These are phyloP conservation scores for Andalucia godoyi DNA, from an alignment of 78 protist genomes.

Conservation along the genomic window DNA sequence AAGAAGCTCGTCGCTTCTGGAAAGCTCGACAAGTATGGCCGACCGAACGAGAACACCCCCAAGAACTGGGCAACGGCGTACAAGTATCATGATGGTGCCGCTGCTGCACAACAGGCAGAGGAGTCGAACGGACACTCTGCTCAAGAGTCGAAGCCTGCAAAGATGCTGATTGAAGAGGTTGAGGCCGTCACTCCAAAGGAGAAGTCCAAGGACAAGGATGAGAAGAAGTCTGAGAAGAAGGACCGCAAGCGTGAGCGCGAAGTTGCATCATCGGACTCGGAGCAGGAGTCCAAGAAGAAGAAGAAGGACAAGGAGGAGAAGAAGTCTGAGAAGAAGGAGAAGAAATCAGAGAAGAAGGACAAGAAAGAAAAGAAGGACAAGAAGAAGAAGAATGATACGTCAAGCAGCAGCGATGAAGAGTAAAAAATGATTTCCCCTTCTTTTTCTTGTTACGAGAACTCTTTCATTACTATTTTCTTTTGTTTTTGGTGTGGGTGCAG, in stretches of 20 bases:
- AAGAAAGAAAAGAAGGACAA: background rate
- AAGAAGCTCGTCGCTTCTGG: slow-evolving; percentile 89
- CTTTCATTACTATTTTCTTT: no score
- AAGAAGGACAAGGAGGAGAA: background rate
- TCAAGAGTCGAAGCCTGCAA: slow-evolving; percentile 2
- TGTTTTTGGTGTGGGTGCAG: no score
- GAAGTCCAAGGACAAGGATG: slow-evolving; percentile 2
- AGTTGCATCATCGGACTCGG: background rate
- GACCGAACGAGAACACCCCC: slow-evolving; percentile 93
- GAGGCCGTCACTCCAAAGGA: no score
- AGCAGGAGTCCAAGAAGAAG: background rate
- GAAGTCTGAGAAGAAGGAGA: background rate
- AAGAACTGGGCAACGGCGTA: slow-evolving; percentile 57
- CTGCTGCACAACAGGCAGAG: background rate
- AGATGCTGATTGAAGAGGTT: slow-evolving; percentile 1
- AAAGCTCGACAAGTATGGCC: slow-evolving; percentile 94
- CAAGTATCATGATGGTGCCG: background rate
- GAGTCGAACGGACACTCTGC: slow-evolving; percentile 9
- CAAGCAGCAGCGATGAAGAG: background rate
- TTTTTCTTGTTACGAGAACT: no score
- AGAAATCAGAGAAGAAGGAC: background rate
- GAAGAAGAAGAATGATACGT: background rate
- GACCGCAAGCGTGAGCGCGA: background rate
- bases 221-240: slow-evolving; percentile 12
- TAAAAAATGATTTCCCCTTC: no score